These are phyloP conservation scores for Lepidium campestre DNA, from an alignment of 441 rosid species.

Conservation along the genomic window DNA sequence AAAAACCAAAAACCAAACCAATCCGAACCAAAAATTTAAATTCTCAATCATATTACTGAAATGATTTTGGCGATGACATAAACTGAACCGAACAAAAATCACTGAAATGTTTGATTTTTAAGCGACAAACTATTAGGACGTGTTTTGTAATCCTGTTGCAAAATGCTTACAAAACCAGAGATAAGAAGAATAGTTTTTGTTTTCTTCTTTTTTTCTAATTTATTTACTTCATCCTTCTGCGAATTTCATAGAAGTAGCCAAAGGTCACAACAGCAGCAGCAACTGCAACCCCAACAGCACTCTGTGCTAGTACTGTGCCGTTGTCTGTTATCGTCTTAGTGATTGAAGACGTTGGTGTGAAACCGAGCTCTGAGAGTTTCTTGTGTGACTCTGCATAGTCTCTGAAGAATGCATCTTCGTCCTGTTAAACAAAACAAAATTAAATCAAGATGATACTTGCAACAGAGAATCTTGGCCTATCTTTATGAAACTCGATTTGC, in stretches of 20 bases:
- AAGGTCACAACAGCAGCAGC: slow-evolving; percentile 72
- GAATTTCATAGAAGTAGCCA: slow-evolving; percentile 68
- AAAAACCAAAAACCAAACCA: neutral
- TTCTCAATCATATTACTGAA: too few relatives aligned
- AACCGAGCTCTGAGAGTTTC: slow-evolving; percentile 91
- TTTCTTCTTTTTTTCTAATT: neutral
- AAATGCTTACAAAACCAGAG: neutral
- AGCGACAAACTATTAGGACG: neutral
- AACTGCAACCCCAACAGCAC: slow-evolving; percentile 71
- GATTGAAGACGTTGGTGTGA: slow-evolving; percentile 38
- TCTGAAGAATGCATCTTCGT: slow-evolving; percentile 72
- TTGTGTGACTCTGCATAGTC: slow-evolving; percentile 74
- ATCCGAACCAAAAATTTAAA: neutral
- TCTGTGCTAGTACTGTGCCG: slow-evolving; percentile 48
- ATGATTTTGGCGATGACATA: too few relatives aligned
- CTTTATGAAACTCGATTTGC: neutral
- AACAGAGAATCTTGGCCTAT: neutral
- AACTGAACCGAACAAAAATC: neutral
- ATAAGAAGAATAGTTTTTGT: neutral
- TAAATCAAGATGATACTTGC: neutral
- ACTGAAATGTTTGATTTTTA: neutral
- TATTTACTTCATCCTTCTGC: slow-evolving; percentile 53
- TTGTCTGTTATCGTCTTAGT: slow-evolving; percentile 35
- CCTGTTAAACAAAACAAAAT: slow-evolving; percentile 33
- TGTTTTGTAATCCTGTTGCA: neutral